Conservation (phyloP, 441 rosid genomes). For the Breynia disticha region DNA sequence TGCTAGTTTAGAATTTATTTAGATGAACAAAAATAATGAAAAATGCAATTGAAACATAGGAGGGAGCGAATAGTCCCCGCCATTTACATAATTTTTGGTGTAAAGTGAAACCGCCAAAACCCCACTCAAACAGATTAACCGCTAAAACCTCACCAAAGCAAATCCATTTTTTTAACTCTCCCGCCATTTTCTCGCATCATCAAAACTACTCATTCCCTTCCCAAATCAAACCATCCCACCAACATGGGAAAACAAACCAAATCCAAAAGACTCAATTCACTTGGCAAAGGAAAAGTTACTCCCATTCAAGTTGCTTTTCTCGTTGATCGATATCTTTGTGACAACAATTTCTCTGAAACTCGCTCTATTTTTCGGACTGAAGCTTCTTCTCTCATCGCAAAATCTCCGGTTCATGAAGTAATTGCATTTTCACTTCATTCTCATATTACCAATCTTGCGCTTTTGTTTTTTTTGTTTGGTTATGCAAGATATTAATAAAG, state of each 20-base stretch:
- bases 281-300: slow-evolving; percentile 61
- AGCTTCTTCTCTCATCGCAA: slow-evolving; percentile 65
- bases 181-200: background rate
- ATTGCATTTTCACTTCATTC: background rate
- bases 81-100: background rate
- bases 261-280: slow-evolving; percentile 24
- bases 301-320: slow-evolving; percentile 73
- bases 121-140: background rate
- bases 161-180: background rate
- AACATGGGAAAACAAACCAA: slow-evolving; percentile 50
- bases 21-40: too few relatives aligned
- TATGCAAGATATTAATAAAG: background rate
- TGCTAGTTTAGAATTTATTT: too few relatives aligned
- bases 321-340: slow-evolving; percentile 71
- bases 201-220: background rate
- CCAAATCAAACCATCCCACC: background rate
- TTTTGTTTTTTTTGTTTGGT: background rate
- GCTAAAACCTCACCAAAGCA: background rate
- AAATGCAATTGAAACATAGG: too few relatives aligned
- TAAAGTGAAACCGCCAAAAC: slow-evolving; percentile 2
- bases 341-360: slow-evolving; percentile 47
- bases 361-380: slow-evolving; percentile 50
- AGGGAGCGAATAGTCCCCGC: too few relatives aligned
- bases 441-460: background rate
- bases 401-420: slow-evolving; percentile 56